Conservation (phyloP, 2,329 filamentous ascomycete species). For the Cordyceps farinosa region DNA sequence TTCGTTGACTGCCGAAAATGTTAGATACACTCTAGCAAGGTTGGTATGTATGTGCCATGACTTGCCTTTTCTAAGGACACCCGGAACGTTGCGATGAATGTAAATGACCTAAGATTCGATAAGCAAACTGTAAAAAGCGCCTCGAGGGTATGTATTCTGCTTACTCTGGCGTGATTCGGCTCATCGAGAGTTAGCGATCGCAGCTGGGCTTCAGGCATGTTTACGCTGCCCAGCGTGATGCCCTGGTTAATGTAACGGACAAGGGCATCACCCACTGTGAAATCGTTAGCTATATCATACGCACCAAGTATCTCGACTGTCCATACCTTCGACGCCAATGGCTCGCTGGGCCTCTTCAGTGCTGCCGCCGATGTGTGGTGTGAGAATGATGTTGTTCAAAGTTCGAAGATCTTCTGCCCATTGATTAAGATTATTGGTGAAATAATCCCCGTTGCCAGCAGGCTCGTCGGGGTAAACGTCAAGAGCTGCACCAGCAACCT, state of each 20-base stretch:
- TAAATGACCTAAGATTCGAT: conserved; percentile 65
- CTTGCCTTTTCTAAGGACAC: conserved; percentile 79
- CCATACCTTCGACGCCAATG: conserved; percentile 77
- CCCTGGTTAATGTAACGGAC: conserved; percentile 96
- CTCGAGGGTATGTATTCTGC: conserved; percentile 6
- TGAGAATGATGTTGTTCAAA: conserved; percentile 89
- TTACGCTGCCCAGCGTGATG: conserved; percentile 85
- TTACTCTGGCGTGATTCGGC: conserved; percentile 76
- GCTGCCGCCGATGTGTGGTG: conserved; percentile 94
- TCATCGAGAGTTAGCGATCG: conserved; percentile 89
- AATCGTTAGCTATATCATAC: conserved; percentile 19
- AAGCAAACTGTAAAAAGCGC: conserved; percentile 14
- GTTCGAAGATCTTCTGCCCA: conserved; percentile 84
- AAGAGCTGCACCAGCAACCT: conserved; percentile 88
- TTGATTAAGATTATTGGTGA: conserved; percentile 74
- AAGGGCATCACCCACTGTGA: conserved; percentile 73
- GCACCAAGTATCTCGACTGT: background rate
- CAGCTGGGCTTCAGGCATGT: conserved; percentile 91
- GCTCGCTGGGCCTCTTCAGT: conserved; percentile 97
- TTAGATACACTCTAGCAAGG: conserved; percentile 4
- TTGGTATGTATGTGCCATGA: conserved; percentile 12
- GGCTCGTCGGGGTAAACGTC: conserved; percentile 96
- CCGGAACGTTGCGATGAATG: conserved; percentile 94
- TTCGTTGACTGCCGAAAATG: conserved; percentile 67
- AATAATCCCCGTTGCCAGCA: conserved; percentile 90